A percentile compares a stretch with the other conserved stretches of the same genome.
These are phyloP conservation scores for Volvox carteri DNA, from an alignment of 163 green algal species.

Conservation along the genomic window DNA sequence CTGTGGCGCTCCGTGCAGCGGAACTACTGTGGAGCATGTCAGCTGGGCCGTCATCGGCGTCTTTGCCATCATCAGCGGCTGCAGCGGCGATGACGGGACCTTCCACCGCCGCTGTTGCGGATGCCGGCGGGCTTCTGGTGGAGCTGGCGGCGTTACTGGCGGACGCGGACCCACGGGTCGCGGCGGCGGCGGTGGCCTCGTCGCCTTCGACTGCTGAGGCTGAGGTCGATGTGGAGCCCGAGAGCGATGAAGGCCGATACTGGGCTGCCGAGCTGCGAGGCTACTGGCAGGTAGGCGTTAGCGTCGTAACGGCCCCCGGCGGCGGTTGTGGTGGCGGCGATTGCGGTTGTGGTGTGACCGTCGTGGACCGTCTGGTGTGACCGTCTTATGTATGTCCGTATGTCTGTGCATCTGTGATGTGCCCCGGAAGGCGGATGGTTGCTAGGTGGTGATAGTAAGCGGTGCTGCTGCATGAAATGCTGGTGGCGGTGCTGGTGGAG, in stretches of 20 bases:
- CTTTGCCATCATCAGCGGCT: neutral
- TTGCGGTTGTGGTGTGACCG: too few relatives aligned
- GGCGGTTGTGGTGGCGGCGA: too few relatives aligned
- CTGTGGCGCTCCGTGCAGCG: slow-evolving; percentile 13
- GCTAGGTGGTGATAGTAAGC: too few relatives aligned
- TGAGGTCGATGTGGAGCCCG: neutral
- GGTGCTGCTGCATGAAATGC: too few relatives aligned
- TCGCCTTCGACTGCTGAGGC: neutral
- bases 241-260: slow-evolving; percentile 1
- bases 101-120: neutral
- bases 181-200: neutral
- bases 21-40: slow-evolving; percentile 34
- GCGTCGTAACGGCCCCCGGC: too few relatives aligned
- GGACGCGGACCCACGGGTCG: slow-evolving; percentile 19
- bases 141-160: slow-evolving; percentile 39
- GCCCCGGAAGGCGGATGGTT: too few relatives aligned
- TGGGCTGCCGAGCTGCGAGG: slow-evolving; percentile 19
- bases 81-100: neutral
- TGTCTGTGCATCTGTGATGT: too few relatives aligned
- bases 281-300: slow-evolving; percentile 1
- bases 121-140: neutral
- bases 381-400: too few relatives aligned
- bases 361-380: too few relatives aligned
- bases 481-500: too few relatives aligned
- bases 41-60: neutral